Evolutionary conservation across 2,329 filamentous ascomycete species (phyloP).

Genomic region (Bipolaris zeicola): DNA sequence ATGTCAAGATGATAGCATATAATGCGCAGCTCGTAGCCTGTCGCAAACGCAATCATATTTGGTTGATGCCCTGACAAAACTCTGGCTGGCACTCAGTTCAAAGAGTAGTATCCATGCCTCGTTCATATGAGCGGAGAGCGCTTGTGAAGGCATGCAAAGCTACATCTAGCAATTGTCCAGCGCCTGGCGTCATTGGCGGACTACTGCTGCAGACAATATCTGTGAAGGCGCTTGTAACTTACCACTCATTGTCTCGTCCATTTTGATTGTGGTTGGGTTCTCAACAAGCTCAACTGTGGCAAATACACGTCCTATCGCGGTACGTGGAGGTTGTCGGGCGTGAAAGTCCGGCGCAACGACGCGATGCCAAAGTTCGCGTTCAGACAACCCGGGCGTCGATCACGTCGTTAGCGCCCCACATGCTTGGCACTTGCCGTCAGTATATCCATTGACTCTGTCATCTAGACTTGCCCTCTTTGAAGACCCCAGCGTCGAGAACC

Average conservation of each 20-base stretch:
- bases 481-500: slow-evolving; percentile 50
- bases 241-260: slow-evolving; percentile 50
- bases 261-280: slow-evolving; percentile 13
- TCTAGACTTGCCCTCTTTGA: slow-evolving; percentile 40
- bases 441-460: slow-evolving; percentile 25
- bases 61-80: not conserved
- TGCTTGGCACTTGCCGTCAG: slow-evolving; percentile 23
- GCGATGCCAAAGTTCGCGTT: slow-evolving; percentile 26
- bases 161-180: not conserved
- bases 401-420: slow-evolving; percentile 11
- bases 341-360: slow-evolving; percentile 17
- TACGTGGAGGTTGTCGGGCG: slow-evolving; percentile 5
- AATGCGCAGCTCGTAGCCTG: not conserved
- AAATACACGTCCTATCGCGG: not conserved
- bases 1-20: not conserved
- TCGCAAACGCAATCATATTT: not conserved
- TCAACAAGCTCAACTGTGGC: not conserved
- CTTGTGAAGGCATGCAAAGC: not conserved
- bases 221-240: slow-evolving; percentile 12
- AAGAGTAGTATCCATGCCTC: not conserved
- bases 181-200: not conserved
- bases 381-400: slow-evolving; percentile 11
- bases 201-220: not conserved
- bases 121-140: not conserved
- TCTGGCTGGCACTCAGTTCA: not conserved